These are phyloP conservation scores for Yamadazyma oceani DNA, from an alignment of 1,139 yeast species.

Conservation along the genomic window DNA sequence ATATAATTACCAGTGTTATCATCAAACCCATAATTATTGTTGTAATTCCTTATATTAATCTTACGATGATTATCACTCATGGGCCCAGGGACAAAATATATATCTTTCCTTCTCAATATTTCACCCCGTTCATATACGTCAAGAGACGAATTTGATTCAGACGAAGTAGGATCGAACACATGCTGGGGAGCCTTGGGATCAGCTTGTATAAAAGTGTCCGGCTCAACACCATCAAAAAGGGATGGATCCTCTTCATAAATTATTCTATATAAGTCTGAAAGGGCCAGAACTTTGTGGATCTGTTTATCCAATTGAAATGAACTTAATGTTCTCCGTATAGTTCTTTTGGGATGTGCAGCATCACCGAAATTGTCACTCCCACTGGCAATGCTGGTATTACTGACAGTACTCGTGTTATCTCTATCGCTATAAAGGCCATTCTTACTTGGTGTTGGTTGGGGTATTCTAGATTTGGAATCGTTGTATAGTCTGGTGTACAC, in stretches of 20 bases:
- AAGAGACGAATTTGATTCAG: slow-evolving; percentile 19
- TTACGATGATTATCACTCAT: slow-evolving; percentile 13
- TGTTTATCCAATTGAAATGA: slow-evolving; percentile 9
- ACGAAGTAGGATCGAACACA: slow-evolving; percentile 4
- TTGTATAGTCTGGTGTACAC: slow-evolving; percentile 18
- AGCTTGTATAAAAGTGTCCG: slow-evolving; percentile 3
- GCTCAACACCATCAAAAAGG: slow-evolving; percentile 18
- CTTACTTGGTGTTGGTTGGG: slow-evolving; percentile 2
- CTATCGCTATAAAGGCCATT: too few species aligned
- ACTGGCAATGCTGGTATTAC: neutral
- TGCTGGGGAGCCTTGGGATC: slow-evolving; percentile 10
- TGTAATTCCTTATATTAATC: slow-evolving; percentile 46
- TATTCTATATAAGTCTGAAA: slow-evolving; percentile 21
- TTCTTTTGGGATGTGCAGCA: too few species aligned
- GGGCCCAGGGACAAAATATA: slow-evolving; percentile 38
- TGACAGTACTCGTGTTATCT: neutral
- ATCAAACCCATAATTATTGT: slow-evolving; percentile 69
- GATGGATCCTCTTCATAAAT: slow-evolving; percentile 24
- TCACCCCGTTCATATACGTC: slow-evolving; percentile 57
- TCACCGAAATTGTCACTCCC: too few species aligned
- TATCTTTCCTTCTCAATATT: slow-evolving; percentile 37
- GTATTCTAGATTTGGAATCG: slow-evolving; percentile 9
- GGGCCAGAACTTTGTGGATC: slow-evolving; percentile 16
- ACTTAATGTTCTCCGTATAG: slow-evolving; percentile 7
- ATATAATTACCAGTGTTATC: slow-evolving; percentile 66